Conservation (phyloP, 2,329 filamentous ascomycete genomes). For the Drechslerella dactyloides region DNA sequence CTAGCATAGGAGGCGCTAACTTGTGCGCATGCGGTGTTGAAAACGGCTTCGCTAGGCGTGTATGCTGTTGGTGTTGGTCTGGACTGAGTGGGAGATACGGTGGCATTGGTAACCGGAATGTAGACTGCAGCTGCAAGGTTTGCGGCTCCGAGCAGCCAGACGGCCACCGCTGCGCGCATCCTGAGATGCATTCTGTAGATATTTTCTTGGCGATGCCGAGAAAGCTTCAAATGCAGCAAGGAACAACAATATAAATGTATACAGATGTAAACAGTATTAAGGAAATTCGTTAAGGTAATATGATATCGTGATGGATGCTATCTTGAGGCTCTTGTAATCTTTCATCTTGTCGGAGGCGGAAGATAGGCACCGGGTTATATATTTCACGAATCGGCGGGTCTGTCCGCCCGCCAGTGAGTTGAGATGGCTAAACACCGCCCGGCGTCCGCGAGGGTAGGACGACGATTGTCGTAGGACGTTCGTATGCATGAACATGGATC, state of each 20-base stretch:
- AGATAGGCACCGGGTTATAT: too few species aligned
- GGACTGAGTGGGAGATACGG: not conserved
- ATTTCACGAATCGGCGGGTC: too few species aligned
- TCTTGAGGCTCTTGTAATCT: too few species aligned
- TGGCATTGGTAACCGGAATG: not conserved
- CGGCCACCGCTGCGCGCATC: slow-evolving; percentile 8
- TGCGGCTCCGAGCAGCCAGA: slow-evolving; percentile 35
- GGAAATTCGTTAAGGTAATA: slow-evolving; percentile 3
- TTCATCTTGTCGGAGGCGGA: too few species aligned
- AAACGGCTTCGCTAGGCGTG: slow-evolving; percentile 22
- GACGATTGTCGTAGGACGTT: too few species aligned
- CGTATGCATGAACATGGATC: too few species aligned
- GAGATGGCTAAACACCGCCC: too few species aligned
- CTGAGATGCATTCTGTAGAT: slow-evolving; percentile 16
- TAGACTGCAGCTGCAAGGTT: slow-evolving; percentile 18
- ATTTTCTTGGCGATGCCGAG: not conserved
- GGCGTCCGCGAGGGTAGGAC: too few species aligned
- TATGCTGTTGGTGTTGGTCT: slow-evolving; percentile 29
- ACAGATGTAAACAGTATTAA: not conserved
- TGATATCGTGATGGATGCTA: not conserved
- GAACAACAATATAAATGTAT: not conserved
- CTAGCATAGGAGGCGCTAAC: slow-evolving; percentile 29
- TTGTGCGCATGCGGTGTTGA: slow-evolving; percentile 31
- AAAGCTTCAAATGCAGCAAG: slow-evolving; percentile 10
- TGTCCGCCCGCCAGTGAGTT: too few species aligned